Evolutionary conservation across 2,329 filamentous ascomycete species (phyloP).

Genomic region (Trichoderma pleuroti): DNA sequence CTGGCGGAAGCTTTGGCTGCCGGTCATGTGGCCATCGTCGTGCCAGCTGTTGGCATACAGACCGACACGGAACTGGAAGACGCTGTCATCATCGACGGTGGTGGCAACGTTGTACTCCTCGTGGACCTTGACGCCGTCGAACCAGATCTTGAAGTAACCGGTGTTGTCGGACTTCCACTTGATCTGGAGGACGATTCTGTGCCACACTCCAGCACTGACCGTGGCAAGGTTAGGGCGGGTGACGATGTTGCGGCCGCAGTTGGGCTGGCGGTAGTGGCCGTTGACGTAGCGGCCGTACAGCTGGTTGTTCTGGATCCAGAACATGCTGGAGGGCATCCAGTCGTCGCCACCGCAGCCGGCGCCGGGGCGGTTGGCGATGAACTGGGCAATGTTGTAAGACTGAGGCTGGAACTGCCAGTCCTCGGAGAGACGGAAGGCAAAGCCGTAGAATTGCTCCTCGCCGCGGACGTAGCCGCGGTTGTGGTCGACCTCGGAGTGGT

Average conservation of each 20-base stretch:
- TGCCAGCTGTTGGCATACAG: slow-evolving; percentile 51
- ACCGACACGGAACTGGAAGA: slow-evolving; percentile 46
- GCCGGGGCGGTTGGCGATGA: slow-evolving; percentile 47
- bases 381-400: slow-evolving; percentile 48
- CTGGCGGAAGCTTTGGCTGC: slow-evolving; percentile 41
- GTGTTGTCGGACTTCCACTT: slow-evolving; percentile 43
- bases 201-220: slow-evolving; percentile 44
- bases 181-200: slow-evolving; percentile 44
- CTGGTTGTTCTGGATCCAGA: slow-evolving; percentile 44
- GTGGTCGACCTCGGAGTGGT: slow-evolving; percentile 47
- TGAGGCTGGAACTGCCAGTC: slow-evolving; percentile 46
- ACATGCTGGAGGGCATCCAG: slow-evolving; percentile 48
- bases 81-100: slow-evolving; percentile 41
- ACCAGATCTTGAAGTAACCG: slow-evolving; percentile 46
- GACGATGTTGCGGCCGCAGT: slow-evolving; percentile 26
- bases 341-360: slow-evolving; percentile 41
- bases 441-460: slow-evolving; percentile 48
- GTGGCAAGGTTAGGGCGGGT: slow-evolving; percentile 32
- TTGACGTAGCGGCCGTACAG: slow-evolving; percentile 39
- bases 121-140: slow-evolving; percentile 44
- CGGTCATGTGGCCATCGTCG: slow-evolving; percentile 39
- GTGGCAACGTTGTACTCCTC: slow-evolving; percentile 40
- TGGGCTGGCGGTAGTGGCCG: slow-evolving; percentile 27
- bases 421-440: slow-evolving; percentile 46
- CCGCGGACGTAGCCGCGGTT: slow-evolving; percentile 43